Base-by-base conservation (phyloP, 768 basidiomycete genomes). In the button mushroom (Agaricus bisporus) region DNA sequence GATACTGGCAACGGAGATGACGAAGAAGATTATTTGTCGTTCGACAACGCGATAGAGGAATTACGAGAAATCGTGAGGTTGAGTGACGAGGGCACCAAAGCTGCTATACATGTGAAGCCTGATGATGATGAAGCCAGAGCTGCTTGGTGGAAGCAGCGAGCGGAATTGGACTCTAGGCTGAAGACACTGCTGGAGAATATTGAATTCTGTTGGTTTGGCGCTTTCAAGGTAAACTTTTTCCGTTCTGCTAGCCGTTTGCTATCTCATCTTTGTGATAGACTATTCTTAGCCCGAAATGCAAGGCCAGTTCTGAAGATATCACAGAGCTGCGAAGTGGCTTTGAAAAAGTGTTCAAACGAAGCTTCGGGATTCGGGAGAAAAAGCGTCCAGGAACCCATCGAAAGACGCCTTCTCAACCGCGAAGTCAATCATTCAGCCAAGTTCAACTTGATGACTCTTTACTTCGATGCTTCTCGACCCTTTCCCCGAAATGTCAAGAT, bases 201-300 rank as follows among this genome's bases (percentile, higher is more conserved):
- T 41, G 97, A 98, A 65, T 94, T 90, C 60, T 93, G 89, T 63
- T 98, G 97, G 97, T 75, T 99, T 2, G 95, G 97, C 1, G 93
- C 88, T 18, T 98, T 97, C 80, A 98, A 98, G 83, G 95, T 94
- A 47, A 32, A 7, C 38, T 15, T 12, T 17, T 3, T 3, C 8
- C 8, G 17, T 48, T 56, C 14, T 41, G 8, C 51, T 25, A 55
- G 8, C 29, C 29, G 14, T 39, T 28, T 55, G 7, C 8, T 36
- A 42, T 49, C 37, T 51, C 32, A 53, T 47, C 36, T 37, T 51
- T 12, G 45, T 15, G 28, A 17, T 47, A 88, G 88, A 84, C 85
- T 1, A 84, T 88, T 62, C 71, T 84, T 28, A 81, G 76, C 53
- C 74, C 77, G 18, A 73, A 74, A 1, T 68, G 68, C 32, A 69